Conservation (phyloP, 176 grass and related monocot species). For the Secale cereale region DNA sequence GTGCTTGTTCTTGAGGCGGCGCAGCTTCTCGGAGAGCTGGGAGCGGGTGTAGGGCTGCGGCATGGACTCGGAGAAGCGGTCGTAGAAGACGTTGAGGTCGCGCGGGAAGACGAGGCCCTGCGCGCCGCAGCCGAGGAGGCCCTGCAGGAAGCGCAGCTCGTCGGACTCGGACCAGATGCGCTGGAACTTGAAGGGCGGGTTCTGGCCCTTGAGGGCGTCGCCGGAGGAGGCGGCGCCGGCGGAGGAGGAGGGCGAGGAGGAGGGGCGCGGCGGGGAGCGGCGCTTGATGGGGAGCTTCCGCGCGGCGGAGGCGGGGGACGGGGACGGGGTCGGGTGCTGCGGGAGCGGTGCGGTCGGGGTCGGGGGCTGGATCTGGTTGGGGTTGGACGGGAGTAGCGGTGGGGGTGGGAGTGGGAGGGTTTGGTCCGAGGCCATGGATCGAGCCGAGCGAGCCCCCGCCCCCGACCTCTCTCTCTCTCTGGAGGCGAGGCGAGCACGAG, state of each 20-base stretch:
- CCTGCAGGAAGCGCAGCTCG: constrained; percentile 82
- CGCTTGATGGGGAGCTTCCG: constrained; percentile 99
- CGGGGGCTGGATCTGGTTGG: constrained; percentile 9
- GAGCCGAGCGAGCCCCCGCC: constrained; percentile 11
- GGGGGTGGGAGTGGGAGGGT: constrained; percentile 23
- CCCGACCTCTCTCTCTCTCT: not conserved
- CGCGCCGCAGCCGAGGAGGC: constrained; percentile 78
- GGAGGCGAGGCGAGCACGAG: not conserved
- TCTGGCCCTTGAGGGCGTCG: constrained; percentile 17
- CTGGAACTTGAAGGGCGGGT: constrained; percentile 78
- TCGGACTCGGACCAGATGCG: constrained; percentile 85
- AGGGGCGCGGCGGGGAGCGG: constrained; percentile 52
- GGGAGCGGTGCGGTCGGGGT: constrained; percentile 39
- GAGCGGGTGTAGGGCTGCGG: constrained; percentile 84
- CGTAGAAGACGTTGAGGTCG: constrained; percentile 93
- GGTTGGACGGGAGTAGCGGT: constrained; percentile 35
- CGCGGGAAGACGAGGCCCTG: constrained; percentile 92
- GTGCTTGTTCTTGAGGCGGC: constrained; percentile 84
- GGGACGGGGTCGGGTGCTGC: constrained; percentile 15
- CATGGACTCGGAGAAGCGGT: constrained; percentile 94
- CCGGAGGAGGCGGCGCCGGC: constrained; percentile 28
- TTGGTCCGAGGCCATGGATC: constrained; percentile 62
- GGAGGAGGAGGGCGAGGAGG: constrained; percentile 35
- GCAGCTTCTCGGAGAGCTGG: constrained; percentile 96
- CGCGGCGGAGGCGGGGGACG: constrained; percentile 32